Evolutionary conservation across 2,329 filamentous ascomycete genomes (phyloP), one percentile per base, ranked within the genome.

Genomic region (Davidsoniella virescens): DNA sequence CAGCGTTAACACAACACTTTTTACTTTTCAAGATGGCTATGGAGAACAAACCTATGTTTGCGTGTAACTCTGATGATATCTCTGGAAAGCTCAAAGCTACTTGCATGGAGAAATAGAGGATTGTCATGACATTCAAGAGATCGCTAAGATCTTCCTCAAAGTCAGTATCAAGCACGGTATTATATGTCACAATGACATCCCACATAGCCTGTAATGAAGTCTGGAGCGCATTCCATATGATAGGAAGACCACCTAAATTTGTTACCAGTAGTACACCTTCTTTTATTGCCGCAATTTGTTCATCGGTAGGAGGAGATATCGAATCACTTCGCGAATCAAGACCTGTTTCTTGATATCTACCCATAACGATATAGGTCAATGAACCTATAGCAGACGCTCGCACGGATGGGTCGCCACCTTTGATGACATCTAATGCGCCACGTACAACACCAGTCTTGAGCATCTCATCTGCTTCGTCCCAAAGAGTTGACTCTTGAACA

Each of bases 331-430:
- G 50, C 56, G 66, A 62, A 57, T 52, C 69, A 60, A 77, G 74
- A 29, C 80, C 80, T 9, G 80, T 85, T 45, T 79, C 70, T 2
- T 71, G 74, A 84, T 84, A 88, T 36, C 80, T 69, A 1, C 84
- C 84, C 4, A 85, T 70, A 12, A 82, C 67, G 23, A 84, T 62
- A 58, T 82, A 81, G 3, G 78, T 64, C 42, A 81, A 62, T 43
- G 70, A 71, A 33, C 74, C 74, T 29, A 82, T 68, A 12, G 70
- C 72, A 45, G 72, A 71, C 45, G 67, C 67, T 7, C 75, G 67
- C 49, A 70, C 61, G 14, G 68, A 65, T 26, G 70, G 61, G 50
- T 79, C 70, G 43, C 66, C 64, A 67, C 66, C 52, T 67, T 64
- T 38, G 65, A 54, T 49, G 25, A 44, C 48, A 23, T 49, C 44